Percentiles rank a stretch among this genome's conserved stretches.
These are phyloP conservation scores for Diaporthe australafricana DNA, from an alignment of 2,329 filamentous ascomycete species.

Conservation along the genomic window DNA sequence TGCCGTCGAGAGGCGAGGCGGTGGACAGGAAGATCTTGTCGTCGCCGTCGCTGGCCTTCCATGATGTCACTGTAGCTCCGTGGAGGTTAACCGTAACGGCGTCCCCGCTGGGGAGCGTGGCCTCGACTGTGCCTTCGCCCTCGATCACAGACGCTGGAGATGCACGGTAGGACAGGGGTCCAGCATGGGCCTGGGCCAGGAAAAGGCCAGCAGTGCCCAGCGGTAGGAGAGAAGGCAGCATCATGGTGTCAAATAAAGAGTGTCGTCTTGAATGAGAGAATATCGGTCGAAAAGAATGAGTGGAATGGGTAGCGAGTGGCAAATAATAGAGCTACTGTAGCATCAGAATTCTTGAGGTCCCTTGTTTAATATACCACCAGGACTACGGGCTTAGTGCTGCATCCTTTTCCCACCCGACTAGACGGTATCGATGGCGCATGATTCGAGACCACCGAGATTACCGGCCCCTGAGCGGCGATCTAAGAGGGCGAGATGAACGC, in stretches of 20 bases:
- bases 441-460: slow-evolving; percentile 26
- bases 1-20: slow-evolving; percentile 24
- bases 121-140: slow-evolving; percentile 17
- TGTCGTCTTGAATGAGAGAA: neutral
- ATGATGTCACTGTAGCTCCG: slow-evolving; percentile 29
- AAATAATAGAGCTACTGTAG: neutral
- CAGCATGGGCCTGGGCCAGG: slow-evolving; percentile 10
- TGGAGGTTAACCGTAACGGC: slow-evolving; percentile 23
- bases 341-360: neutral
- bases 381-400: neutral
- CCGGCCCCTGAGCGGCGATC: slow-evolving; percentile 18
- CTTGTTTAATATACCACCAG: neutral
- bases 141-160: neutral
- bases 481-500: slow-evolving; percentile 15
- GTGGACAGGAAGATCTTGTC: slow-evolving; percentile 30
- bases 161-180: neutral
- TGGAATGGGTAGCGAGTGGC: neutral
- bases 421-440: slow-evolving; percentile 12
- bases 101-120: slow-evolving; percentile 24
- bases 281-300: slow-evolving; percentile 2
- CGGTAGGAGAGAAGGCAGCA: neutral
- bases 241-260: neutral
- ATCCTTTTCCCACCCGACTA: neutral
- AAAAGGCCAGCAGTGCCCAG: slow-evolving; percentile 7
- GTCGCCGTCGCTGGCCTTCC: slow-evolving; percentile 28